Conservation (phyloP, 202 grass and related monocot genomes). For the Panicum virgatum region DNA sequence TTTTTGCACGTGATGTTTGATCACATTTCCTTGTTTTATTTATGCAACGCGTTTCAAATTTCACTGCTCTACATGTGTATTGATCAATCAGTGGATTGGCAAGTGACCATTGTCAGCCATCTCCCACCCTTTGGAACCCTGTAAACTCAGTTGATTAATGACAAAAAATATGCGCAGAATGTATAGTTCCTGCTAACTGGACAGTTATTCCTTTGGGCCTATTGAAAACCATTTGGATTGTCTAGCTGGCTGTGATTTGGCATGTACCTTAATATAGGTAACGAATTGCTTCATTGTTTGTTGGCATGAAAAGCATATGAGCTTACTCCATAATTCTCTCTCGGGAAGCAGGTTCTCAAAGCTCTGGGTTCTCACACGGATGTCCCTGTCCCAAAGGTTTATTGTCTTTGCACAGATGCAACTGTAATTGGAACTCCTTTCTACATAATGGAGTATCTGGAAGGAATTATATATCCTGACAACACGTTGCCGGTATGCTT, state of each 20-base stretch:
- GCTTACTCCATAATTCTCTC: slow-evolving; percentile 2
- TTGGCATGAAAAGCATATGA: not conserved
- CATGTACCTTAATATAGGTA: not conserved
- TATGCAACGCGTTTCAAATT: not conserved
- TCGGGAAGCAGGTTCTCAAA: slow-evolving; percentile 73
- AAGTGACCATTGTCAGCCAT: not conserved
- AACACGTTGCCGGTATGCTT: slow-evolving; percentile 54
- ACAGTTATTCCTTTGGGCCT: not conserved
- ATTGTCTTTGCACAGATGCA: slow-evolving; percentile 78
- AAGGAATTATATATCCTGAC: slow-evolving; percentile 80
- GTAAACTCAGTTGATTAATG: not conserved
- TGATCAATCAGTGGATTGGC: not conserved
- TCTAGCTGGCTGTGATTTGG: not conserved
- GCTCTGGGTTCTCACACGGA: slow-evolving; percentile 61
- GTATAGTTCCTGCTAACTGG: not conserved
- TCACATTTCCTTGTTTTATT: not conserved
- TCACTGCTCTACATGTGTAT: not conserved
- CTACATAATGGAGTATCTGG: slow-evolving; percentile 92
- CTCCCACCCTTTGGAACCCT: not conserved
- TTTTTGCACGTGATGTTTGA: not conserved
- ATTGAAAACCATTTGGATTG: not conserved
- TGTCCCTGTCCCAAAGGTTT: slow-evolving; percentile 93
- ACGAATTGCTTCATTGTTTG: not conserved
- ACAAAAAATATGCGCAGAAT: too few species aligned
- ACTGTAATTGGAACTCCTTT: slow-evolving; percentile 88